These are phyloP conservation scores for Starmera caribaea DNA, from an alignment of 805 yeast species.

Conservation along the genomic window DNA sequence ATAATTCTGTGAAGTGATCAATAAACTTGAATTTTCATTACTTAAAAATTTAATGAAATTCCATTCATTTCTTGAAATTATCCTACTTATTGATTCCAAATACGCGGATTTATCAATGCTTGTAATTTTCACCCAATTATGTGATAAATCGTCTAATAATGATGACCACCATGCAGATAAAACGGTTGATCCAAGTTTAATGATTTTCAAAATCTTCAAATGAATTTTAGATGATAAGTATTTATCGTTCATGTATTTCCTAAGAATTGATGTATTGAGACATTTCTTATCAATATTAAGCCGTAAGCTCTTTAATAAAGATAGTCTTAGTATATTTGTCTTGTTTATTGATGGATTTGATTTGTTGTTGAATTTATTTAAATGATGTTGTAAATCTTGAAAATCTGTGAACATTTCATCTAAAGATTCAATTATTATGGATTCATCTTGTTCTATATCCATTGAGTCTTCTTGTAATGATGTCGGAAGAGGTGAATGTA, in stretches of 20 bases:
- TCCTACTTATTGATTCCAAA: slow-evolving; percentile 23
- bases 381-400: not conserved
- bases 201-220: not conserved
- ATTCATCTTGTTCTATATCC: not conserved
- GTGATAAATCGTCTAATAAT: slow-evolving; percentile 4
- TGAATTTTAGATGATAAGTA: not conserved
- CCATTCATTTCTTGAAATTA: slow-evolving; percentile 17
- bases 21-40: not conserved
- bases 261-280: not conserved
- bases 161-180: slow-evolving; percentile 5
- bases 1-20: too few species aligned
- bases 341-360: slow-evolving; percentile 2
- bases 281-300: slow-evolving; percentile 1
- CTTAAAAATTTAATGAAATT: slow-evolving; percentile 15
- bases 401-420: not conserved
- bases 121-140: slow-evolving; percentile 4
- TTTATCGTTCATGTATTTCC: not conserved
- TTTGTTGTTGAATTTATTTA: slow-evolving; percentile 3
- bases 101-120: slow-evolving; percentile 16
- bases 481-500: not conserved
- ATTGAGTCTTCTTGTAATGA: not conserved
- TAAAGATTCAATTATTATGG: not conserved
- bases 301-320: slow-evolving; percentile 8
- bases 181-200: not conserved
- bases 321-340: slow-evolving; percentile 7